Percentiles rank a stretch among this genome's conserved stretches.
These are phyloP conservation scores for Penicillium waksmanii DNA, from an alignment of 495 filamentous ascomycete species.

Conservation along the genomic window DNA sequence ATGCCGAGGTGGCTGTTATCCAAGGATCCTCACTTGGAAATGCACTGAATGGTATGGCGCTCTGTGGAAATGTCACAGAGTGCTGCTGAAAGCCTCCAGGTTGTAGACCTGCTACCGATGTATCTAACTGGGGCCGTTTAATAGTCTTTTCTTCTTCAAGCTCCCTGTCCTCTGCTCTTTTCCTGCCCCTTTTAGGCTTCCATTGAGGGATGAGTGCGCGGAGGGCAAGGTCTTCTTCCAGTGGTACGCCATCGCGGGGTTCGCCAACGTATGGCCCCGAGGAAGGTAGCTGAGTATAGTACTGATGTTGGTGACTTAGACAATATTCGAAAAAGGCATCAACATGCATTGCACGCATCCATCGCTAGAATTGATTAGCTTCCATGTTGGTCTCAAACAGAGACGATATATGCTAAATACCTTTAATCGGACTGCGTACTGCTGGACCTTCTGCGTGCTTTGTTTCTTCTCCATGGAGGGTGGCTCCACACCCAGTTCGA, in stretches of 20 bases:
- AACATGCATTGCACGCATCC: constrained; percentile 98
- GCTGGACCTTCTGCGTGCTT: constrained; percentile 95
- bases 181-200: constrained; percentile 85
- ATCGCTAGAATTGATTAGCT: constrained; percentile 61
- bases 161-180: constrained; percentile 78
- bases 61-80: constrained; percentile 56
- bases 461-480: constrained; percentile 84
- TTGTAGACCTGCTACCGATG: constrained; percentile 63
- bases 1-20: constrained; percentile 52
- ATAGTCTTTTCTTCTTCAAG: constrained; percentile 55
- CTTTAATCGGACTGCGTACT: constrained; percentile 94
- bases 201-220: constrained; percentile 88
- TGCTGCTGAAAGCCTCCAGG: constrained; percentile 53
- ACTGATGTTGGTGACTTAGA: constrained; percentile 75
- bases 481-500: constrained; percentile 87
- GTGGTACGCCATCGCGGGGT: constrained; percentile 80
- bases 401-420: constrained; percentile 45
- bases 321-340: constrained; percentile 97
- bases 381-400: background rate
- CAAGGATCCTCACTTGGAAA: constrained; percentile 64
- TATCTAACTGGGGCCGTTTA: constrained; percentile 70
- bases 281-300: constrained; percentile 81
- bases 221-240: constrained; percentile 92
- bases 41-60: constrained; percentile 63
- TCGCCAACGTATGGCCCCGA: constrained; percentile 61